phyloP scores from a whole-genome alignment of 306 rosid genomes.

The Ziziphus jujuba region DNA sequence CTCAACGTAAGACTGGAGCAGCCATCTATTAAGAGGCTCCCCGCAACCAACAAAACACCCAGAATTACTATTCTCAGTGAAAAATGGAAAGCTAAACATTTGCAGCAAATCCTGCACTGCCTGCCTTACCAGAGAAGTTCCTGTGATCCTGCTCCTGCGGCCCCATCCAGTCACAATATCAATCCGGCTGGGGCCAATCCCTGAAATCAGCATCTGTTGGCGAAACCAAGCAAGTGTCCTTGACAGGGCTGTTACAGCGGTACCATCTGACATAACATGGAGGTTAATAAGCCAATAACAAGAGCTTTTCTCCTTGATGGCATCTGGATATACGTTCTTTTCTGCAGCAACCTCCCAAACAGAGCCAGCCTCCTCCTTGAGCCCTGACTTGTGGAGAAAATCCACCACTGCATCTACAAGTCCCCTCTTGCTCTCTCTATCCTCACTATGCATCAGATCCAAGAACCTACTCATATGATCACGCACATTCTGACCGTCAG shows the following conservation, averaged over 20 bases:
- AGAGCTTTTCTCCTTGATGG: constrained; percentile 73
- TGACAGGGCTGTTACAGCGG: constrained; percentile 85
- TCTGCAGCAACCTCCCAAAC: constrained; percentile 94
- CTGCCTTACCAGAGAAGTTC: constrained; percentile 82
- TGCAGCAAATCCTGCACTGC: constrained; percentile 72
- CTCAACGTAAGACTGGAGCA: constrained; percentile 78
- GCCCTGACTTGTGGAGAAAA: constrained; percentile 94
- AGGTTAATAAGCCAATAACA: constrained; percentile 94
- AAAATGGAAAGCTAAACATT: constrained; percentile 77
- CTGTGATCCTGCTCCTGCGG: constrained; percentile 84
- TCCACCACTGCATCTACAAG: constrained; percentile 97
- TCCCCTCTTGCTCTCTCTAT: constrained; percentile 93
- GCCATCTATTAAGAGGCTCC: constrained; percentile 82
- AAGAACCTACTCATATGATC: constrained; percentile 74
- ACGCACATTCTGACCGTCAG: constrained; percentile 82
- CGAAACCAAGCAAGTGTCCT: constrained; percentile 93
- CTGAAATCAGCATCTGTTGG: constrained; percentile 66
- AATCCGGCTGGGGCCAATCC: constrained; percentile 71
- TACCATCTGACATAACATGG: constrained; percentile 96
- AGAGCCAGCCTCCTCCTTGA: constrained; percentile 95
- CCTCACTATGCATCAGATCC: constrained; percentile 87
- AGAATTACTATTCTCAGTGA: constrained; percentile 81
- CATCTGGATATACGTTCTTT: constrained; percentile 86
- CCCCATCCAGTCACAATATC: constrained; percentile 98
- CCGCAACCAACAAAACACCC: constrained; percentile 95